Evolutionary conservation across 495 filamentous ascomycete genomes (phyloP), one percentile per base, ranked within the genome.

Genomic region (Xylaria scruposa): DNA sequence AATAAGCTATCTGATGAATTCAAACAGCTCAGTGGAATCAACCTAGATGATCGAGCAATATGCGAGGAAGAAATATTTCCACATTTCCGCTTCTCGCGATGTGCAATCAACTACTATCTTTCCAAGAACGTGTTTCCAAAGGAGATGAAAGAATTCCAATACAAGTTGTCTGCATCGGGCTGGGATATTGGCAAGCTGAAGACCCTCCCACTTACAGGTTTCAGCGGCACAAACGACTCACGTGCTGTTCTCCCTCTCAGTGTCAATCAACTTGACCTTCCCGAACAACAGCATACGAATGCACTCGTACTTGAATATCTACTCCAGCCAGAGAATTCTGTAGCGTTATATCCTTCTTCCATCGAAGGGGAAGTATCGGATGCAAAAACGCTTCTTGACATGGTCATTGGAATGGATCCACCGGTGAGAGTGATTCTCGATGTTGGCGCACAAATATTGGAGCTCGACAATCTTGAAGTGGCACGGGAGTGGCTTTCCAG

Each of bases 211-310:
- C 88, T 87, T 0, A 90, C 88, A 0, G 91, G 91, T 0, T 94
- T 94, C 72, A 93, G 91, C 75, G 91, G 92, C 3, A 95, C 92
- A 0, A 93, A 91, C 49, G 91, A 95, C 75, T 88, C 85, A 17
- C 83, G 85, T 49, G 72, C 81, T 26, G 77, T 89, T 1, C 81
- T 93, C 0, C 90, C 91, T 0, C 76, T 91, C 0, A 78, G 76
- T n/a, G 79, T 93, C 0, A 71, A 72, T 3, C 88, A 92, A 21
- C 76, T 85, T 0, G 90, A 93, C 69, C 84, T 90, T 0, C 79
- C 81, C 0, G 79, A 78, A 42, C 89, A 91, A 47, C 73, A 78
- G 10, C 87, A 90, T 67, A 93, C 91, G 7, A 93, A 92, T 76
- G 89, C 91, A 0, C 73, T 87, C 9, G 91, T 93, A 0, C 74